These are phyloP conservation scores for Hortiboletus campestris DNA, from an alignment of 768 basidiomycete genomes.

Conservation along the genomic window DNA sequence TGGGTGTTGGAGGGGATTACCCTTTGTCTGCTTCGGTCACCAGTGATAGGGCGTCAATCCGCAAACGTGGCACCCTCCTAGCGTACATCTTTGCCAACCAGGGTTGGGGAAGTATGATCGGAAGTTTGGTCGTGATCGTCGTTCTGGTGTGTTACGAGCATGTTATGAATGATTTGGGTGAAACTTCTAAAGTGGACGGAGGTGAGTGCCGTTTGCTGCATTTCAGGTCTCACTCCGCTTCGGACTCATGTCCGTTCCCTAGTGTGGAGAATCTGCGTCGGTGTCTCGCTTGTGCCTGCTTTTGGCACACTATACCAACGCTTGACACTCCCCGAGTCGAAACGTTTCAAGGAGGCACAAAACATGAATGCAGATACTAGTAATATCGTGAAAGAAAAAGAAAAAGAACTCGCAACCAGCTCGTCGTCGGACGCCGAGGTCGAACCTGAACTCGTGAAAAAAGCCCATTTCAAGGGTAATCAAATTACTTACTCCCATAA, in stretches of 20 bases:
- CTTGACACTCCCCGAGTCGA: slow-evolving; percentile 68
- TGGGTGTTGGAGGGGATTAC: slow-evolving; percentile 81
- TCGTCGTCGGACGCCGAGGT: slow-evolving; percentile 1
- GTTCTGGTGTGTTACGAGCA: slow-evolving; percentile 62
- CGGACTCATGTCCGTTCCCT: background rate
- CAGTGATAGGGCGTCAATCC: slow-evolving; percentile 61
- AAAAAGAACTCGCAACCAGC: slow-evolving; percentile 19
- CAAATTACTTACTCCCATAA: background rate
- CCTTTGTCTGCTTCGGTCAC: slow-evolving; percentile 73
- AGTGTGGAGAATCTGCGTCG: slow-evolving; percentile 75
- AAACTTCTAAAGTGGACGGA: slow-evolving; percentile 68
- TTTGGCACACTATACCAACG: slow-evolving; percentile 75
- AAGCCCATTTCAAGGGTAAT: slow-evolving; percentile 52
- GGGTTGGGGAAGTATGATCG: slow-evolving; percentile 74
- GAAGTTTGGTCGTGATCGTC: slow-evolving; percentile 60
- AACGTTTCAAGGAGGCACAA: slow-evolving; percentile 48
- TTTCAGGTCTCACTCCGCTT: background rate
- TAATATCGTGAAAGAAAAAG: slow-evolving; percentile 36
- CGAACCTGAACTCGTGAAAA: slow-evolving; percentile 34
- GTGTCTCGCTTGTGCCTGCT: slow-evolving; percentile 73
- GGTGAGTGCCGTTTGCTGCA: slow-evolving; percentile 38
- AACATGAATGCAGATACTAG: slow-evolving; percentile 25
- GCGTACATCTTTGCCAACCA: slow-evolving; percentile 75
- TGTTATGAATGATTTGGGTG: slow-evolving; percentile 56
- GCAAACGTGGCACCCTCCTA: slow-evolving; percentile 71